Conservation (phyloP, 2,329 filamentous ascomycete genomes). For the Fusarium sp. region DNA sequence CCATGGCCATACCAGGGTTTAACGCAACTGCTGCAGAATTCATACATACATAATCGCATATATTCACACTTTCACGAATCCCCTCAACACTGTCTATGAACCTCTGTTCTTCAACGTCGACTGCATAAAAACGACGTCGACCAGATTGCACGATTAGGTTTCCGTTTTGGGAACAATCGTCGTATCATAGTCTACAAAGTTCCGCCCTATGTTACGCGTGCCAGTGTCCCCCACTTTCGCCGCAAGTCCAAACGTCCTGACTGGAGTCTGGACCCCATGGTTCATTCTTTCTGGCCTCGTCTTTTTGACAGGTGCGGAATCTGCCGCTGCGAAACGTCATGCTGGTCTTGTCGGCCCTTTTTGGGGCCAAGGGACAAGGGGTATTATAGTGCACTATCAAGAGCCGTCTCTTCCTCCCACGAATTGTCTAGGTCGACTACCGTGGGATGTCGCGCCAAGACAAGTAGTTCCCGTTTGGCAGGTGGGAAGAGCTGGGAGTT, state of each 20-base stretch:
- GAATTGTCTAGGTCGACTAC: slow-evolving; percentile 13
- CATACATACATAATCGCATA: slow-evolving; percentile 12
- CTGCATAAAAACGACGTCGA: slow-evolving; percentile 34
- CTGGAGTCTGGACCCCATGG: slow-evolving; percentile 35
- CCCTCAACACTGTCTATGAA: background rate
- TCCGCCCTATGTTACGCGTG: slow-evolving; percentile 14
- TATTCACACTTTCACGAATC: background rate
- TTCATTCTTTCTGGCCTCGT: slow-evolving; percentile 19
- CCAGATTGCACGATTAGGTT: slow-evolving; percentile 43
- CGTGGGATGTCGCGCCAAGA: slow-evolving; percentile 35
- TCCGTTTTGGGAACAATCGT: slow-evolving; percentile 44
- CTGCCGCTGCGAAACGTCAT: slow-evolving; percentile 35
- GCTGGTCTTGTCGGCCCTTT: slow-evolving; percentile 38
- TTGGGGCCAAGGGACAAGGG: slow-evolving; percentile 23
- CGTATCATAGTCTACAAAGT: slow-evolving; percentile 32
- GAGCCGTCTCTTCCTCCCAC: slow-evolving; percentile 32
- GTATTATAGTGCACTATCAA: slow-evolving; percentile 12
- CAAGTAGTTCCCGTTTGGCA: slow-evolving; percentile 40
- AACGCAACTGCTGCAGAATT: background rate
- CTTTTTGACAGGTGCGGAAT: slow-evolving; percentile 27
- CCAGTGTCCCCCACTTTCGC: slow-evolving; percentile 44
- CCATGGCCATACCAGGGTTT: background rate
- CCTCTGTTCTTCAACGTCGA: slow-evolving; percentile 11
- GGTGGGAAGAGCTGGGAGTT: slow-evolving; percentile 27
- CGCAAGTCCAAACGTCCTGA: slow-evolving; percentile 44